These are phyloP conservation scores for Russula olivacea DNA, from an alignment of 768 basidiomycete genomes.

Conservation along the genomic window DNA sequence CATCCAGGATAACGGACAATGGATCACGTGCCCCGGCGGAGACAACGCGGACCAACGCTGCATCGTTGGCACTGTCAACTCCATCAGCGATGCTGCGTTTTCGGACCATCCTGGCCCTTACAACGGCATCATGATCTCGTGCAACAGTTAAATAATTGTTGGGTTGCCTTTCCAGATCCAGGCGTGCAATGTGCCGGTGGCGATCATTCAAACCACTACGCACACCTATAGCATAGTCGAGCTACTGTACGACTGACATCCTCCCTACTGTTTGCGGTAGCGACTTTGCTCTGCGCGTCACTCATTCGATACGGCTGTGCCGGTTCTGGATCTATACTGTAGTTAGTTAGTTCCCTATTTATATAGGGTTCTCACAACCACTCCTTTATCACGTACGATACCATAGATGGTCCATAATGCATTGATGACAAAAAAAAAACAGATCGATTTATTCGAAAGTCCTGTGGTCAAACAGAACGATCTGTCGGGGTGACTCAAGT, in stretches of 20 bases:
- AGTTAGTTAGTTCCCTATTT: background rate
- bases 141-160: background rate
- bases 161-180: background rate
- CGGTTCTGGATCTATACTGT: background rate
- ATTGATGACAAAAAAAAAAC: background rate
- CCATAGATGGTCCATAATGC: background rate
- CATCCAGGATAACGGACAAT: slow-evolving; percentile 37
- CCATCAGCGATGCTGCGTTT: background rate
- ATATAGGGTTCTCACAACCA: background rate
- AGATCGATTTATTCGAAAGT: too few relatives aligned
- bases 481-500: too few relatives aligned
- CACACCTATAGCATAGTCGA: background rate
- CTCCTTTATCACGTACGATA: background rate
- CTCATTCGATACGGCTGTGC: background rate
- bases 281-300: background rate
- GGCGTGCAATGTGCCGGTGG: background rate
- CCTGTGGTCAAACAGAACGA: too few relatives aligned
- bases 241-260: too few relatives aligned
- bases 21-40: slow-evolving; percentile 38
- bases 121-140: background rate
- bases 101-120: background rate
- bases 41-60: background rate
- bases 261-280: background rate
- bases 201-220: background rate
- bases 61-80: background rate